Conservation (phyloP, 1,284 basidiomycete genomes). For the Flammula alnicola region DNA sequence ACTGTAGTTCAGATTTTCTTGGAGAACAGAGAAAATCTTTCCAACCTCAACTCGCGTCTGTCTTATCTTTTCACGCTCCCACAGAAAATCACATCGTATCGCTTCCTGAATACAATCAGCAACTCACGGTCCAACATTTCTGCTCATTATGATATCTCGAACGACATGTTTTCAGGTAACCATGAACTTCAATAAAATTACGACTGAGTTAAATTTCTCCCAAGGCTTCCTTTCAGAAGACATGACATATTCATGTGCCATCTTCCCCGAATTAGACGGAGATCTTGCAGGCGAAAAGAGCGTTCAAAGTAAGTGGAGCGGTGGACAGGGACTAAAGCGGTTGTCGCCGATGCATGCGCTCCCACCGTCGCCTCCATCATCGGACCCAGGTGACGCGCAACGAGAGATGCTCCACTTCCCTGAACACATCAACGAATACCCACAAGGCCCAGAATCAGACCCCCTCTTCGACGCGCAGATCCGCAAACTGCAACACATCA, state of each 20-base stretch:
- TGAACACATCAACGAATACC: no score
- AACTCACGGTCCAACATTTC: slow-evolving; percentile 74
- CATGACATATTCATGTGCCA: slow-evolving; percentile 85
- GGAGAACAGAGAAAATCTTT: slow-evolving; percentile 57
- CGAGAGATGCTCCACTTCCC: background rate
- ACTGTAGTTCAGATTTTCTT: slow-evolving; percentile 63
- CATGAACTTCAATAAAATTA: slow-evolving; percentile 1
- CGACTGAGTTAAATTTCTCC: slow-evolving; percentile 15
- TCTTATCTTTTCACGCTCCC: slow-evolving; percentile 61
- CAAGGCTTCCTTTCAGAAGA: slow-evolving; percentile 72
- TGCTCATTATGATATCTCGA: slow-evolving; percentile 77
- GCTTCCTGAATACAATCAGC: slow-evolving; percentile 65
- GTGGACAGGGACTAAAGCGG: slow-evolving; percentile 37
- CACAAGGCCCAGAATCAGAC: slow-evolving; percentile 36
- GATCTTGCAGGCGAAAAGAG: slow-evolving; percentile 49
- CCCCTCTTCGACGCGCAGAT: slow-evolving; percentile 71
- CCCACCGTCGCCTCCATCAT: slow-evolving; percentile 20
- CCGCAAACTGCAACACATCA: slow-evolving; percentile 63
- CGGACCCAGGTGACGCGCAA: slow-evolving; percentile 10
- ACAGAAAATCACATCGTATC: slow-evolving; percentile 59
- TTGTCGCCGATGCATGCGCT: slow-evolving; percentile 1
- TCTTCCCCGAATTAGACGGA: slow-evolving; percentile 68
- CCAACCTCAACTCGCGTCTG: slow-evolving; percentile 49
- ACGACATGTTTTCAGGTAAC: slow-evolving; percentile 58
- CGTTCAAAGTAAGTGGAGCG: slow-evolving; percentile 36